Percentiles rank a stretch among this genome's conserved stretches.
Evolutionary conservation across 768 basidiomycete genomes (phyloP).

Genomic region (Phylloporus sp.): DNA sequence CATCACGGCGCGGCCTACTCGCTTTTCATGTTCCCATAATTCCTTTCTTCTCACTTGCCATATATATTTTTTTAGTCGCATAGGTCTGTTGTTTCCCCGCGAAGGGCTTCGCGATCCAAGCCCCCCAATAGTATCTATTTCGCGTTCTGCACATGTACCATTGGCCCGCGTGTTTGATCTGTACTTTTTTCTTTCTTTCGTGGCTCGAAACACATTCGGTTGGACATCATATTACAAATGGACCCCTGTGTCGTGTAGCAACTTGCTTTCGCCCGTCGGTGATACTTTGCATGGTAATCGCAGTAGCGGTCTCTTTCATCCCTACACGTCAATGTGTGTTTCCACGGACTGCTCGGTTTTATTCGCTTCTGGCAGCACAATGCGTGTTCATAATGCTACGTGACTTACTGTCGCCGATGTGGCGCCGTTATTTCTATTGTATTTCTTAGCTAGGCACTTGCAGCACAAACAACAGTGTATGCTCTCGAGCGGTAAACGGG

Average conservation of each 20-base stretch:
- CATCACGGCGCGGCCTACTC: conserved; percentile 2
- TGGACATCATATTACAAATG: neutral
- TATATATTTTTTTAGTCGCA: conserved; percentile 31
- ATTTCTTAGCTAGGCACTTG: no score
- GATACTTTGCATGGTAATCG: neutral
- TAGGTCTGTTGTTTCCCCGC: conserved; percentile 22
- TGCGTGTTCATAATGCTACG: no score
- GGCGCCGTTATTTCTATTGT: no score
- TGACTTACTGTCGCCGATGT: no score
- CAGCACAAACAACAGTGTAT: no score
- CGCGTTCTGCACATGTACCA: neutral
- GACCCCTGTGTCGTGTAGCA: neutral
- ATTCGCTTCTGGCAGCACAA: no score
- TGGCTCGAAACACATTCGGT: neutral
- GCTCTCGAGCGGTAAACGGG: no score
- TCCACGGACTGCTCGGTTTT: neutral
- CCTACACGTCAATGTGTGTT: neutral
- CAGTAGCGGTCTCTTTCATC: neutral
- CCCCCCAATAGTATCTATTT: conserved; percentile 36
- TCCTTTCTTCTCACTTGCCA: conserved; percentile 16
- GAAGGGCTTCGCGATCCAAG: conserved; percentile 50
- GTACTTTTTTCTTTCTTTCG: neutral
- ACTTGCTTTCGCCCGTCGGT: neutral
- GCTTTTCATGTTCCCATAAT: neutral
- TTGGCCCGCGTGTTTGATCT: neutral